Evolutionary conservation across 2,329 filamentous ascomycete genomes (phyloP).

Genomic region (Pestalotiopsis sp.): DNA sequence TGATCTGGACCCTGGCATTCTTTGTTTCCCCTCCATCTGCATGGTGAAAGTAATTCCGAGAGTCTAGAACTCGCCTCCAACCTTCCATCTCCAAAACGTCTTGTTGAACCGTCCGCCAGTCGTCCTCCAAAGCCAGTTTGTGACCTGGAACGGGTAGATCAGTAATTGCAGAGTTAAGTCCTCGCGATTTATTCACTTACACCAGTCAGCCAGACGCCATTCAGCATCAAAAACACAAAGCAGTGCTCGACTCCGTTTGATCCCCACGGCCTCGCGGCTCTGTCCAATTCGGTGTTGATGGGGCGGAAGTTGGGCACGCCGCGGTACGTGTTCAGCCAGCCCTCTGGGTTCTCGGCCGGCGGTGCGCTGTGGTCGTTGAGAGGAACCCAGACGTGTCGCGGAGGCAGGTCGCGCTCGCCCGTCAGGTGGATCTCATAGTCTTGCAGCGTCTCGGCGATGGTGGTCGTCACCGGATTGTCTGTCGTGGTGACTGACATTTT

Average conservation of each 20-base stretch:
- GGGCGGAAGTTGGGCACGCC: conserved; percentile 30
- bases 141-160: conserved; percentile 8
- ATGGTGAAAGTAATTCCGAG: no score
- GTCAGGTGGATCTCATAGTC: conserved; percentile 32
- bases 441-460: conserved; percentile 22
- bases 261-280: conserved; percentile 25
- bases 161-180: not conserved
- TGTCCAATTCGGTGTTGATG: conserved; percentile 26
- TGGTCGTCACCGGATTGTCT: conserved; percentile 24
- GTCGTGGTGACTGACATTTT: conserved; percentile 27
- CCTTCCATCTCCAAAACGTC: conserved; percentile 22
- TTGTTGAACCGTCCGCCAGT: conserved; percentile 25
- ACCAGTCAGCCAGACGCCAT: conserved; percentile 27
- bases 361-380: conserved; percentile 21
- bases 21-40: not conserved
- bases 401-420: conserved; percentile 16
- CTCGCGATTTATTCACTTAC: conserved; percentile 21
- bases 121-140: conserved; percentile 25
- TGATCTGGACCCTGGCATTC: not conserved
- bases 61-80: conserved; percentile 27
- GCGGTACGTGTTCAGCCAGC: conserved; percentile 26
- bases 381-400: conserved; percentile 19
- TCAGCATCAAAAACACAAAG: conserved; percentile 30
- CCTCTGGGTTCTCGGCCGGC: conserved; percentile 24
- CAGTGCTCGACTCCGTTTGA: conserved; percentile 24